Evolutionary conservation across 805 yeast genomes (phyloP).

Genomic region (Pichia eremophila): DNA sequence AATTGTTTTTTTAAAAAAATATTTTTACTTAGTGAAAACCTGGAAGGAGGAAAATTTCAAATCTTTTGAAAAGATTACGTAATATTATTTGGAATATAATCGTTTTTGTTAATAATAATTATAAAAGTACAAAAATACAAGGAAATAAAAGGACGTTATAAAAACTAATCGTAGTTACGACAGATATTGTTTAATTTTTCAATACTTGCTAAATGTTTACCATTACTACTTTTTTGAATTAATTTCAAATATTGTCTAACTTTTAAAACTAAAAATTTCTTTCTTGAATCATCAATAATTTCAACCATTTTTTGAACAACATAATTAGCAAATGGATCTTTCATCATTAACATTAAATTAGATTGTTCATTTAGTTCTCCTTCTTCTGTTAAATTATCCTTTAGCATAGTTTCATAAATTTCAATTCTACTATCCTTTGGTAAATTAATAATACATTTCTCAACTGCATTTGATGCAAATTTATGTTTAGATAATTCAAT

Average conservation of each 20-base stretch:
- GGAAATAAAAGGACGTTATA: not conserved
- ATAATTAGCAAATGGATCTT: slow-evolving; percentile 95
- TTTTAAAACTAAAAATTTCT: slow-evolving; percentile 58
- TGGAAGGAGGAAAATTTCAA: too few species aligned
- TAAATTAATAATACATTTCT: slow-evolving; percentile 79
- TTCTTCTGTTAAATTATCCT: slow-evolving; percentile 34
- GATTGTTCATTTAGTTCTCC: slow-evolving; percentile 50
- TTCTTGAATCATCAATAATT: slow-evolving; percentile 61
- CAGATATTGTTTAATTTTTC: slow-evolving; percentile 59
- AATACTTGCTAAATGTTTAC: slow-evolving; percentile 77
- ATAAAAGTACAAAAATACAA: not conserved
- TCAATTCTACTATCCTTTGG: slow-evolving; percentile 48
- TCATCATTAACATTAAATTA: slow-evolving; percentile 85
- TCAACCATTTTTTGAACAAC: slow-evolving; percentile 93
- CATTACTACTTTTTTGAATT: slow-evolving; percentile 58
- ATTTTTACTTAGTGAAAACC: too few species aligned
- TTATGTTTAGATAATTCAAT: slow-evolving; percentile 89
- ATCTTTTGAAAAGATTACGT: too few species aligned
- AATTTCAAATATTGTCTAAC: slow-evolving; percentile 74
- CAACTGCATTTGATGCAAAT: slow-evolving; percentile 96
- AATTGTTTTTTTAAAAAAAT: too few species aligned
- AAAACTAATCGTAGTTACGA: slow-evolving; percentile 27
- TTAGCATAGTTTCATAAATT: slow-evolving; percentile 59
- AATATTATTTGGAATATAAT: too few species aligned
- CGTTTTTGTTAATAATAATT: too few species aligned